Evolutionary conservation across 2,329 filamentous ascomycete species (phyloP), one percentile per base, ranked within the genome.

Genomic region (Nannizziopsis barbatae): DNA sequence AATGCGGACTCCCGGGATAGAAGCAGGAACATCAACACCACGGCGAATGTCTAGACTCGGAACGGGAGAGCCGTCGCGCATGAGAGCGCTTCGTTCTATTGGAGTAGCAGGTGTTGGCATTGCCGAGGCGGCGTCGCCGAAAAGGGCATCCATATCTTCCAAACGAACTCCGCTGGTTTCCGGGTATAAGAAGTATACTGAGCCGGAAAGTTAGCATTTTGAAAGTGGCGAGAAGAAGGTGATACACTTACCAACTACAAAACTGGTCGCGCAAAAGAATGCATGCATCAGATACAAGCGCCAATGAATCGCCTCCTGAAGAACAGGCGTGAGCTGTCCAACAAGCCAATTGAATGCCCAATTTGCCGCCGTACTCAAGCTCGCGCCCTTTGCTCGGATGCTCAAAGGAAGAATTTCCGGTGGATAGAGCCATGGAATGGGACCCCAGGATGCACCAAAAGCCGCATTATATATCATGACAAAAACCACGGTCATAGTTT

Each of bases 311-410:
- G 76, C 80, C 59, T 92, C 86, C 65, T 98, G 90, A 51, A 96
- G 72, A 47, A 96, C 81, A 1, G 92, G 92, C 0, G 92, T 98
- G 74, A 96, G 79, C 67, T 94, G 86, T 56, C 92, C 92, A 2
- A 96, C 92, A 20, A 96, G 73, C 85, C 88, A 98, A 69, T 98
- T 98, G 69, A 92, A 95, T 1, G 90, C 88, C 92, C 92, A 98
- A 64, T 98, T 98, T 30, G 89, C 83, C 14, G 92, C 92, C 1
- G 92, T 96, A 52, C 90, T 95, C 64, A 98, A 69, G 75, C 88
- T 95, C 47, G 92, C 90, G 52, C 92, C 92, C 74, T 96, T 96
- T 52, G 90, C 94, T 60, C 92, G 83, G 63, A 96, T 95, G 72
- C 88, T 95, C 52, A 98, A 74, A 3, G 92, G 92, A 38, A 98